A percentile compares a stretch with the other conserved stretches of the same genome.
Conservation (phyloP, 768 basidiomycete species). For the Lactifluus piperatus region DNA sequence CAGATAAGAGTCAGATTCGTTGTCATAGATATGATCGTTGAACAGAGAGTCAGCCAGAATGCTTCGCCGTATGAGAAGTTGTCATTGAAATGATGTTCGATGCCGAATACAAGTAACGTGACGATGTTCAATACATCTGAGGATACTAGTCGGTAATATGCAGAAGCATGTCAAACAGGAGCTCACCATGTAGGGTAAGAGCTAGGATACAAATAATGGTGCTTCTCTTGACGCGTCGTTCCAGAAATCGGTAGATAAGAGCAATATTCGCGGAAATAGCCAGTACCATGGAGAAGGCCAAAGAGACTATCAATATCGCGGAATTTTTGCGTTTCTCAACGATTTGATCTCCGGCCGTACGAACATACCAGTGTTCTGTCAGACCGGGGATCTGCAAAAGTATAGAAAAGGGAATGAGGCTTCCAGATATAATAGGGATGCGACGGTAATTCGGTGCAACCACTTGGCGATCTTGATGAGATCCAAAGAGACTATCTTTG, state of each 20-base stretch:
- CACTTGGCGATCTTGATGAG: constrained; percentile 20
- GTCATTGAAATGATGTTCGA: constrained; percentile 48
- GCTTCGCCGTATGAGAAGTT: constrained; percentile 60
- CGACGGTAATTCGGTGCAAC: constrained; percentile 49
- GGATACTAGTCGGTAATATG: neutral
- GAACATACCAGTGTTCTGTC: constrained; percentile 67
- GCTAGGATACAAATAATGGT: constrained; percentile 58
- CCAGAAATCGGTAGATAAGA: constrained; percentile 63
- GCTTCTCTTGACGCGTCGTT: constrained; percentile 50
- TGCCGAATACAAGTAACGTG: constrained; percentile 52
- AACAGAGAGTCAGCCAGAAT: constrained; percentile 74
- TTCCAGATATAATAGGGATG: constrained; percentile 57
- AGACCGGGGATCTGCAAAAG: constrained; percentile 77
- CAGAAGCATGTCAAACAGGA: neutral
- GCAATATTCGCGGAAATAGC: constrained; percentile 61
- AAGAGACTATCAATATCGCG: constrained; percentile 45
- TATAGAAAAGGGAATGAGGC: constrained; percentile 67
- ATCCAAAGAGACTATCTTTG: constrained; percentile 21
- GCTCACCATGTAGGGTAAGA: constrained; percentile 62
- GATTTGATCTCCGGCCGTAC: constrained; percentile 37
- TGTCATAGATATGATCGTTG: constrained; percentile 54
- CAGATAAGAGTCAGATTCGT: constrained; percentile 60
- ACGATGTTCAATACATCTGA: constrained; percentile 63
- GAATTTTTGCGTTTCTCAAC: constrained; percentile 49
- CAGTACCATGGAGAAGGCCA: constrained; percentile 58